Evolutionary conservation across 2,329 filamentous ascomycete genomes (phyloP).

Genomic region (Nemania sp.): DNA sequence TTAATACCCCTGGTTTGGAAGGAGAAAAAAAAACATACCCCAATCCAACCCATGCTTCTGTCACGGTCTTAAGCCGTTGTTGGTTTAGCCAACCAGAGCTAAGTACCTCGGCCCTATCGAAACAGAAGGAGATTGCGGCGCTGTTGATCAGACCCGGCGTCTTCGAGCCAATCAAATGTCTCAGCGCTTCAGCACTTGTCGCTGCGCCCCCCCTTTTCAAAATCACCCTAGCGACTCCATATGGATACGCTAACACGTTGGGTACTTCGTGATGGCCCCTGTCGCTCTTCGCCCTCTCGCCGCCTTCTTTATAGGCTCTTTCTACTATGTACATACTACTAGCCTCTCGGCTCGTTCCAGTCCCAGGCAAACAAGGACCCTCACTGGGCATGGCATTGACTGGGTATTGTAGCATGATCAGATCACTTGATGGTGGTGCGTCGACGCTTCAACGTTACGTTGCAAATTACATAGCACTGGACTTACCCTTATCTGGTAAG

Average conservation of each 20-base stretch:
- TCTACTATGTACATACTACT: background rate
- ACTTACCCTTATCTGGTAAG: background rate
- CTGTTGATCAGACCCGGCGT: constrained; percentile 35
- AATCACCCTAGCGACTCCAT: background rate
- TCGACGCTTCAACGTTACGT: constrained; percentile 25
- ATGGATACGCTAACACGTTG: background rate
- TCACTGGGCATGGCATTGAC: background rate
- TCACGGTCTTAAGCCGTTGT: constrained; percentile 12
- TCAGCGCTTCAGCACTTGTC: constrained; percentile 2
- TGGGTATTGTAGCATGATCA: constrained; percentile 3
- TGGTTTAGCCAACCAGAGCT: constrained; percentile 24
- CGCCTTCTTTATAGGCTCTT: constrained; percentile 21
- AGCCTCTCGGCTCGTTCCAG: constrained; percentile 32
- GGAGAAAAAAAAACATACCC: constrained; percentile 3
- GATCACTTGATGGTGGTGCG: background rate
- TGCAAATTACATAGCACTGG: background rate
- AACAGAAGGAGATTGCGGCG: constrained; percentile 29
- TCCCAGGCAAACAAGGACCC: constrained; percentile 17
- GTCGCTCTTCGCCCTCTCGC: constrained; percentile 27
- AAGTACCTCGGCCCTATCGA: constrained; percentile 30
- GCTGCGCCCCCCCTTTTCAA: constrained; percentile 28
- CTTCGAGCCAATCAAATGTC: constrained; percentile 27
- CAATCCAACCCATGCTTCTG: background rate
- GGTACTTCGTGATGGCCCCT: constrained; percentile 36
- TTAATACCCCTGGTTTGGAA: constrained; percentile 21